Evolutionary conservation across 257 asterid species (phyloP), one percentile per base, ranked within the genome.

Genomic region (Oldenlandia corymbosa): DNA sequence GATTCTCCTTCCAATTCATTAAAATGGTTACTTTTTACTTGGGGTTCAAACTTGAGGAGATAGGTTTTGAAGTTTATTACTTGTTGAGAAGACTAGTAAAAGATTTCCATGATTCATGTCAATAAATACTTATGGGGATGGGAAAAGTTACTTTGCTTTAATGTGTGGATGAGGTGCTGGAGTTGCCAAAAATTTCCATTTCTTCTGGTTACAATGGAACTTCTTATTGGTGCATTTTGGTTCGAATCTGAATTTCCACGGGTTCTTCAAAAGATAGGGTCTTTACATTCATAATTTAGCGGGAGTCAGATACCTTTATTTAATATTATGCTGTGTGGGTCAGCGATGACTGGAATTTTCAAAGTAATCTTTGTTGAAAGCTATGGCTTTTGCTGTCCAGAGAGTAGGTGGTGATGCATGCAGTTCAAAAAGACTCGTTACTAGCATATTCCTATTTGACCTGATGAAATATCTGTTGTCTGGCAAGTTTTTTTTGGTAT

Each of bases 311-410:
- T 28, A 30, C 67, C 24, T 21, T 7, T 4, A 18, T 47, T 2
- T 5, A n/a, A n/a, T n/a, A n/a, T 26, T 1, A n/a, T 18, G 53
- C 20, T 18, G 7, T 47, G 24, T 11, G 26, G 26, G 27, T 47
- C 26, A 20, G 12, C 20, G 8, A 11, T 47, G 53, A 47, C 1
- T 47, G 21, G 21, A 30, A 0, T 53, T 11, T 27, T 10, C 13
- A 53, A 53, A 27, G 39, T 34, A 14, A 56, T 20, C 34, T 5
- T 54, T 41, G 21, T 20, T 57, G 65, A 67, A 67, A 67, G 46
- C 1, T 9, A 7, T 67, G 42, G 20, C 52, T 28, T 55, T 11
- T 47, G 5, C 30, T 24, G n/a, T 41, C 17, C 7, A 41, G 34
- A 18, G 18, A 39, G 28, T 39, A 34, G 12, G n/a, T 28, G 8